phyloP scores from a whole-genome alignment of 2,329 filamentous ascomycete genomes.

The Chaetomium strumarium region DNA sequence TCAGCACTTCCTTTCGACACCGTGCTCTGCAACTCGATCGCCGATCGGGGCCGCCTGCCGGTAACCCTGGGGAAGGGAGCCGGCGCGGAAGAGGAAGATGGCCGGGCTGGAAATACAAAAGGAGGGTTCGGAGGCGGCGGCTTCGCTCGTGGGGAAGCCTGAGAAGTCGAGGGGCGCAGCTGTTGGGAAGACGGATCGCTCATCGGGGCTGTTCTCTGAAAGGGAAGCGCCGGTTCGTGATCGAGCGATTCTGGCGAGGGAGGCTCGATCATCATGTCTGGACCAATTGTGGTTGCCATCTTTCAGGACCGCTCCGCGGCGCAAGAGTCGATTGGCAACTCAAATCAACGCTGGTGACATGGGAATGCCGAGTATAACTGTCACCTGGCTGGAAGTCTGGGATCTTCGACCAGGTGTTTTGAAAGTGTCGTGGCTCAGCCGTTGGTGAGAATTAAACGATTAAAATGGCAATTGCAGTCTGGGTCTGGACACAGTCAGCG shows the following conservation, averaged over 20 bases:
- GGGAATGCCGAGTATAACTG: constrained; percentile 17
- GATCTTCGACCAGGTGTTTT: constrained; percentile 7
- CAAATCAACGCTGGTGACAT: constrained; percentile 37
- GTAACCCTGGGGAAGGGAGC: constrained; percentile 43
- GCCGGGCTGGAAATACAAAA: constrained; percentile 55
- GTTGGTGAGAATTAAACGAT: constrained; percentile 23
- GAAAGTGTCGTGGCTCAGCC: constrained; percentile 11
- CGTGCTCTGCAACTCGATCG: constrained; percentile 41
- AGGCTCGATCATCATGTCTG: constrained; percentile 26
- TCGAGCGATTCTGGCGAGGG: constrained; percentile 15
- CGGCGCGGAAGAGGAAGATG: constrained; percentile 42
- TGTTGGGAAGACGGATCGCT: constrained; percentile 24
- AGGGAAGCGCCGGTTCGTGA: constrained; percentile 15
- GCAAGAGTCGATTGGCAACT: constrained; percentile 39
- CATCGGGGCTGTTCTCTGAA: constrained; percentile 21
- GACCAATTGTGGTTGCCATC: constrained; percentile 31
- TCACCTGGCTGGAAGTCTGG: constrained; percentile 10
- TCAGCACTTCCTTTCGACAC: constrained; percentile 28
- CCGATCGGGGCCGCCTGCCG: constrained; percentile 48
- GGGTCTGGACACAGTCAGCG: constrained; percentile 18
- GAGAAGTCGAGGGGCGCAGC: constrained; percentile 26
- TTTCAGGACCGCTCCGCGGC: constrained; percentile 44
- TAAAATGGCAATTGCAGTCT: constrained; percentile 23
- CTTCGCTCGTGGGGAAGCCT: constrained; percentile 32
- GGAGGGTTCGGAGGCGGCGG: constrained; percentile 54